phyloP scores from a whole-genome alignment of 2,329 filamentous ascomycete species.

The Sporothrix sp. region DNA sequence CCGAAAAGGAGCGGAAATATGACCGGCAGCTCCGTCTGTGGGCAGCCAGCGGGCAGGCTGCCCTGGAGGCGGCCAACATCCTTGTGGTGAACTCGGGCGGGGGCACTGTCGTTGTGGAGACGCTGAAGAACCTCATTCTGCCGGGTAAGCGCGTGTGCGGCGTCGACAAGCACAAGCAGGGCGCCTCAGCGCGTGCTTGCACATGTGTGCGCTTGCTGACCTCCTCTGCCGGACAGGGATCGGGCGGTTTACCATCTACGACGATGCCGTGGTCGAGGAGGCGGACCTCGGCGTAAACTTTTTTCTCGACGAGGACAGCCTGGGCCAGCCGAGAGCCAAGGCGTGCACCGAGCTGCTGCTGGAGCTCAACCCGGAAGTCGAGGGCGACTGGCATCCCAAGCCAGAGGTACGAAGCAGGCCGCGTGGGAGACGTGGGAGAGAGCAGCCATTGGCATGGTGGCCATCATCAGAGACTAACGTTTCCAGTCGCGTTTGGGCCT shows the following conservation, averaged over 20 bases:
- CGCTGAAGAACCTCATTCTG: conserved; percentile 93
- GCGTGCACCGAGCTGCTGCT: conserved; percentile 66
- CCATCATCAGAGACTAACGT: not conserved
- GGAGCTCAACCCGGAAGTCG: conserved; percentile 88
- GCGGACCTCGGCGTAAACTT: conserved; percentile 92
- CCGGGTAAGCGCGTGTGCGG: conserved; percentile 46
- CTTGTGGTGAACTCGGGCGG: conserved; percentile 77
- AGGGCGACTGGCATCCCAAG: conserved; percentile 59
- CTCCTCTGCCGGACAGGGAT: conserved; percentile 47
- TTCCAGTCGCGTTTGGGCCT: conserved; percentile 13
- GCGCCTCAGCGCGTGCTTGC: no score
- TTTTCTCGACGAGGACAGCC: conserved; percentile 71
- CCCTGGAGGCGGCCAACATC: conserved; percentile 84
- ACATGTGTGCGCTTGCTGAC: no score
- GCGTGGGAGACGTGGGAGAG: no score
- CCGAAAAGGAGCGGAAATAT: conserved; percentile 67
- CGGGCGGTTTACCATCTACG: conserved; percentile 83
- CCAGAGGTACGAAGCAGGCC: conserved; percentile 28
- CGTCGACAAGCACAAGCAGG: no score
- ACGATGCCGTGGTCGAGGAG: conserved; percentile 66
- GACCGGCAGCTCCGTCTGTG: conserved; percentile 91
- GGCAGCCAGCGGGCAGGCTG: conserved; percentile 85
- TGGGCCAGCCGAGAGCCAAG: conserved; percentile 70
- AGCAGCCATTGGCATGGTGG: no score
- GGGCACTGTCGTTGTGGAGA: conserved; percentile 82